Evolutionary conservation across 306 rosid genomes (phyloP), one percentile per base, ranked within the genome.

Genomic region (Dryas drummondii): DNA sequence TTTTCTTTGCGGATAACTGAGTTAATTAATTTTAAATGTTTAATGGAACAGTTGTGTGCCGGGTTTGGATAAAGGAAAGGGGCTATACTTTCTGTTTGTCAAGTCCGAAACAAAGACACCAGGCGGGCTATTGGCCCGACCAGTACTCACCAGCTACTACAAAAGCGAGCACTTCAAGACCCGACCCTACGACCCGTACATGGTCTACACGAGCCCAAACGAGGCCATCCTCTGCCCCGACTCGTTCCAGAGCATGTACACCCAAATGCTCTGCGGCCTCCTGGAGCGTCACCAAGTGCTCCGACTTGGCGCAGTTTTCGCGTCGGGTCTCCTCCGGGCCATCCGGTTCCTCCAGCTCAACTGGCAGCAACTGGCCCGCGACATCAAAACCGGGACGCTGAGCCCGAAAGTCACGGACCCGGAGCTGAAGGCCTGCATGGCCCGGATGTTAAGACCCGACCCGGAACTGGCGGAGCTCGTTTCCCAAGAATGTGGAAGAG

Each of bases 191-290:
- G 91, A 87, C 81, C 91, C 91, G 27, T 84, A 76, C 78, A 84
- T 71, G 27, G 91, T 84, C 56, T 82, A 87, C 80, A 87, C 91
- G 0, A 87, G 91, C 81, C 91, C 91, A 16, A 84, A 84, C 40
- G 88, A 87, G 68, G 88, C 91, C 41, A 84, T 87, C 66, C 91
- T 87, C 41, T 87, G 91, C 83, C 27, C 91, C 67, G 91, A 87
- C 50, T 82, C 91, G 1, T 87, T 84, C 73, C 91, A 87, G 32
- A 82, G 88, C 83, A 87, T 87, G 91, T 87, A 87, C 73, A 42
- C 83, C 10, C 91, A 87, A 69, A 87, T 87, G 91, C 84, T 87
- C 63, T 87, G 86, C 51, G 91, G 91, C 12, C 85, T 87, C 44
- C 73, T 84, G 4, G 78, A 84, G 16, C 86, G 88, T 61, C 16